Evolutionary conservation across 2,329 filamentous ascomycete species (phyloP), one percentile per base, ranked within the genome.

Genomic region (Colletotrichum abscissum): DNA sequence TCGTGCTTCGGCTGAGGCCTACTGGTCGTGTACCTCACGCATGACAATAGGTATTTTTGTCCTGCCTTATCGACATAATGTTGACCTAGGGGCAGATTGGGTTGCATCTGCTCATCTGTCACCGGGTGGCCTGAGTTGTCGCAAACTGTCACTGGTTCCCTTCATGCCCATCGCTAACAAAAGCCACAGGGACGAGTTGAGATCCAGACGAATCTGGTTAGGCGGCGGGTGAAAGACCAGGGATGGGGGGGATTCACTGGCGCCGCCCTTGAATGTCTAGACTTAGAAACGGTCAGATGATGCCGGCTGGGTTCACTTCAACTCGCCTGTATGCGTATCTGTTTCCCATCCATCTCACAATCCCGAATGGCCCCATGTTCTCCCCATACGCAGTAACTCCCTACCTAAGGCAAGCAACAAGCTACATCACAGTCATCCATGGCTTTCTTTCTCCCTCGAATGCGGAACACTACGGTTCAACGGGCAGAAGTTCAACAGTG

Each of bases 271-370:
- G 55, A 64, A 19, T 64, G 60, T 64, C 54, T 63, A 57, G 57
- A 24, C 55, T 46, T 38, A n/a, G 38, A 55, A 33, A 22, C 38
- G 54, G 63, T 73, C 70, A 73, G 66, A 65, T 73, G 70, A 70
- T 73, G 59, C 55, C 49, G 33, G 14, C 54, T 55, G 46, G 24
- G 55, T 69, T 73, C 63, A 42, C 38, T 19, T 42, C 33, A 54
- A 26, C 59, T 60, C 6, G 30, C 19, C 28, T 22, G 26, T 16
- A 11, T 38, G 14, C 24, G 38, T 9, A 5, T 49, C 22, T 11
- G 64, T 72, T 63, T 69, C 58, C 38, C 54, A 26, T 62, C 14
- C 57, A 57, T 26, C 33, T 42, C 60, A 19, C 14, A 19, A 46
- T 46, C 16, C 42, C 24, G 55, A 58, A 28, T 63, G 63, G 33